Evolutionary conservation across 1,284 basidiomycete genomes (phyloP).

Genomic region (Sporisorium sorghi): DNA sequence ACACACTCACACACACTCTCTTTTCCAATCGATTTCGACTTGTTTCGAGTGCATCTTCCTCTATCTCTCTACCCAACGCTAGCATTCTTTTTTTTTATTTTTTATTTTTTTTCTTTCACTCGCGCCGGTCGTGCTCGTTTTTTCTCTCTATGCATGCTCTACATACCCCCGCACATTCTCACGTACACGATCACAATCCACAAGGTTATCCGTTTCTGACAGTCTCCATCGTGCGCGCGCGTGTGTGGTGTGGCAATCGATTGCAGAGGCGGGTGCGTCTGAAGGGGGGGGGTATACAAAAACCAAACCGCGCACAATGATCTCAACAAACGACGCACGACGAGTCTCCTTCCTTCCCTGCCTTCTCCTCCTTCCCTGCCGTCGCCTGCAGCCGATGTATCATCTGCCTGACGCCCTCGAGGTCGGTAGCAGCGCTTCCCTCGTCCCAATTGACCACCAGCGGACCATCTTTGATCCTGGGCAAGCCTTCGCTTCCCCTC

Average conservation of each 20-base stretch:
- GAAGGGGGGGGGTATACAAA: neutral
- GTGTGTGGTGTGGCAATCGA: neutral
- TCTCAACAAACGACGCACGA: slow-evolving; percentile 28
- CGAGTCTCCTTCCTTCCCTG: neutral
- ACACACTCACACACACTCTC: neutral
- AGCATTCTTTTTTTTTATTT: neutral
- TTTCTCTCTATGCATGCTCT: neutral
- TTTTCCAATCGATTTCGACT: neutral
- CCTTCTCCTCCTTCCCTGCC: neutral
- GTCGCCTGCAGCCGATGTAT: slow-evolving; percentile 11
- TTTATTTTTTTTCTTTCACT: neutral
- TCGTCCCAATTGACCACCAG: slow-evolving; percentile 50
- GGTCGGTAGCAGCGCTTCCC: slow-evolving; percentile 24
- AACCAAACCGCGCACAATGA: neutral
- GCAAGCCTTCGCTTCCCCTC: slow-evolving; percentile 9
- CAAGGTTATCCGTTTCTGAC: neutral
- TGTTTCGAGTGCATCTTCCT: neutral
- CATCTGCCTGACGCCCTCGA: slow-evolving; percentile 41
- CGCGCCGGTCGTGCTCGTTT: neutral
- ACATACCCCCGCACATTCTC: neutral
- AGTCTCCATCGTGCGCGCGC: neutral
- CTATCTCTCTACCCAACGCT: neutral
- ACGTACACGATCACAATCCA: slow-evolving; percentile 1
- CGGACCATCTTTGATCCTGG: slow-evolving; percentile 47
- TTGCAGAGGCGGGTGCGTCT: neutral